A percentile compares a stretch with the other conserved stretches of the same genome.
These are phyloP conservation scores for Trichoderma citrinoviride DNA, from an alignment of 2,329 filamentous ascomycete genomes.

Conservation along the genomic window DNA sequence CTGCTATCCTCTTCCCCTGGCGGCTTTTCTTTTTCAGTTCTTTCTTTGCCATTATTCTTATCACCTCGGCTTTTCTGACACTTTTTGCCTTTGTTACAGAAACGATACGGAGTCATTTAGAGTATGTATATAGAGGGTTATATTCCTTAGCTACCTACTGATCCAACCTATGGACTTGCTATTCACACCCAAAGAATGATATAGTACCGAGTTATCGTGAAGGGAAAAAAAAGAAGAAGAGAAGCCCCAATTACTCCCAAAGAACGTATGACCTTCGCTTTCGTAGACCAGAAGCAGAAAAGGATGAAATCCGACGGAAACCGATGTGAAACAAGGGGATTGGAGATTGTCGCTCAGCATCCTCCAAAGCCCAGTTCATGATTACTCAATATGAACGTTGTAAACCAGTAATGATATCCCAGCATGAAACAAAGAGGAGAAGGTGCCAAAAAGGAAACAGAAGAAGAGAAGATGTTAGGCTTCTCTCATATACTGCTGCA, in stretches of 20 bases:
- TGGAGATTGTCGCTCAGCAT: no score
- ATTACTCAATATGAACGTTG: no score
- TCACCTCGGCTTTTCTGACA: no score
- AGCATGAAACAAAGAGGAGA: no score
- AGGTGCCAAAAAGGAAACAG: background rate
- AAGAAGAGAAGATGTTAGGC: background rate
- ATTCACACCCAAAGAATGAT: background rate
- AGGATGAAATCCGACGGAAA: background rate
- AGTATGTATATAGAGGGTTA: background rate
- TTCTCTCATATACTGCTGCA: background rate
- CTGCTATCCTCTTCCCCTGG: no score
- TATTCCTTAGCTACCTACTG: background rate
- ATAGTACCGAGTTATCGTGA: background rate
- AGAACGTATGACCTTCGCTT: slow-evolving; percentile 4
- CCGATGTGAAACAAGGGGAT: no score
- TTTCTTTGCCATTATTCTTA: no score
- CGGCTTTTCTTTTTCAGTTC: no score
- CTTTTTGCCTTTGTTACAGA: no score
- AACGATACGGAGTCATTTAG: no score
- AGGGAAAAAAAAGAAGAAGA: background rate
- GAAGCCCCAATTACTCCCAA: background rate
- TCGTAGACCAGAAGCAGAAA: background rate
- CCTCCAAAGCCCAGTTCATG: no score
- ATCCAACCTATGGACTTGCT: background rate
- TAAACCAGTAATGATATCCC: no score